These are phyloP conservation scores for Lentinula raphanica DNA, from an alignment of 768 basidiomycete genomes.

Conservation along the genomic window DNA sequence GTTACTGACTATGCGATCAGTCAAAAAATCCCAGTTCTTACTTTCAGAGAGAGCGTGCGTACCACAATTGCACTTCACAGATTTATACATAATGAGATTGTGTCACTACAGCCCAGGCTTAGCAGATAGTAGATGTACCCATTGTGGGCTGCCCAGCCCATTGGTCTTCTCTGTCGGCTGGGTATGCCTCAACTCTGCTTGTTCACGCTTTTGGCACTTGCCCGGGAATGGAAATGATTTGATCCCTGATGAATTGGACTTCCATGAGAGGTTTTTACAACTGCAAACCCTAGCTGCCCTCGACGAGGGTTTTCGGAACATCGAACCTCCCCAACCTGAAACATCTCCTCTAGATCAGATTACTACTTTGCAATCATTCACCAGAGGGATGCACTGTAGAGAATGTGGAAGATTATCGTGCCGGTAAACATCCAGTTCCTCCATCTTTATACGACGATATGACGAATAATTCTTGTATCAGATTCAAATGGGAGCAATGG, in stretches of 20 bases:
- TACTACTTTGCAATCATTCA: constrained; percentile 51
- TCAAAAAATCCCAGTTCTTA: background rate
- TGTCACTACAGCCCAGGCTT: constrained; percentile 8
- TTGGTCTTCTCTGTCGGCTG: constrained; percentile 51
- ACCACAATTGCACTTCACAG: background rate
- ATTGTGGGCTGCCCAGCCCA: constrained; percentile 42
- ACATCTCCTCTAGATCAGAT: constrained; percentile 25
- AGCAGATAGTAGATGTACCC: constrained; percentile 29
- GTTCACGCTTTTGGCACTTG: constrained; percentile 51
- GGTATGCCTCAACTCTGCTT: constrained; percentile 61
- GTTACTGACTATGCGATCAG: background rate
- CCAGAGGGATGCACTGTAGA: constrained; percentile 64
- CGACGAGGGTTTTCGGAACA: constrained; percentile 28
- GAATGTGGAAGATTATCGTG: constrained; percentile 69
- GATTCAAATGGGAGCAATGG: constrained; percentile 72
- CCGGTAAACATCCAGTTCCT: constrained; percentile 39
- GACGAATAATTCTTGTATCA: constrained; percentile 22
- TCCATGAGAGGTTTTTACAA: constrained; percentile 42
- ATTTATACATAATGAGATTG: background rate
- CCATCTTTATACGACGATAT: background rate
- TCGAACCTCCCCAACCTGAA: constrained; percentile 32
- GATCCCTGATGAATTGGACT: constrained; percentile 35
- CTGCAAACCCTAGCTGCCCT: constrained; percentile 28
- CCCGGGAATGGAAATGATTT: constrained; percentile 15
- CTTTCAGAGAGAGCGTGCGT: constrained; percentile 4